Base-by-base conservation (phyloP, 176 grass and related monocot genomes). In the Aegilops longissima region DNA sequence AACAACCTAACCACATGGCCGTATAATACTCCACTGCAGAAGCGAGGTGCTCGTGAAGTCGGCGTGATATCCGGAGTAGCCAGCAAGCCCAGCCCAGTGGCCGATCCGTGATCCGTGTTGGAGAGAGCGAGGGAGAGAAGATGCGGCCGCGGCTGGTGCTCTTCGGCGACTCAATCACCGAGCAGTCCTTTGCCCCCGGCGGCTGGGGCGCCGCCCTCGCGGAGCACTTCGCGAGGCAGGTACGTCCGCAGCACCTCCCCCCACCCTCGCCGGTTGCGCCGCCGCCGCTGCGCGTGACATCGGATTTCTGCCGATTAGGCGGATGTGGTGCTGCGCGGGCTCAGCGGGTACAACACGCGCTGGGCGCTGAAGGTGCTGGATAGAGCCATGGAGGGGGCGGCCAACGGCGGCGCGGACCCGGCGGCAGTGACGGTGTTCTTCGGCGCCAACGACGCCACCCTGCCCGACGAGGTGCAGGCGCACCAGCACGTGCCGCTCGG, bases 161-260 rank as follows among this genome's bases (percentile, higher is more conserved):
- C 44, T 95, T 98, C 83, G 95, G 95, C 51, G 95, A 95, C 87
- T 98, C 95, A 70, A 98, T 98, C 91, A 98, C 93, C 18, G 91
- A 98, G 87, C 58, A 58, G 76, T 93, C 93, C 66, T 98, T 98
- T 80, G 33, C 16, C n/a, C 21, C 85, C 76, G 95, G 93, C 51
- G 91, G 93, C 29, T 98, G 95, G 95, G 95, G 95, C 9, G 87
- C 93, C 30, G 83, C 87, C 80, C 89, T 95, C 52, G 72, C 91
- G 33, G 76, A 91, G 83, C 89, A 35, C 82, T 95, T 95, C 83
- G 82, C 85, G 2, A 76, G 90, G 49, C 59, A 90, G 87, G 85
- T 90, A 72, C 80, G n/a, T 34, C 62, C 62, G 4, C 63, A 6
- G 51, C 51, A 0, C 14, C 34, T 18, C 62, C 6, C 13, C 11